Evolutionary conservation across 2,329 filamentous ascomycete genomes (phyloP), one percentile per base, ranked within the genome.

Genomic region (Fusarium anguioides): DNA sequence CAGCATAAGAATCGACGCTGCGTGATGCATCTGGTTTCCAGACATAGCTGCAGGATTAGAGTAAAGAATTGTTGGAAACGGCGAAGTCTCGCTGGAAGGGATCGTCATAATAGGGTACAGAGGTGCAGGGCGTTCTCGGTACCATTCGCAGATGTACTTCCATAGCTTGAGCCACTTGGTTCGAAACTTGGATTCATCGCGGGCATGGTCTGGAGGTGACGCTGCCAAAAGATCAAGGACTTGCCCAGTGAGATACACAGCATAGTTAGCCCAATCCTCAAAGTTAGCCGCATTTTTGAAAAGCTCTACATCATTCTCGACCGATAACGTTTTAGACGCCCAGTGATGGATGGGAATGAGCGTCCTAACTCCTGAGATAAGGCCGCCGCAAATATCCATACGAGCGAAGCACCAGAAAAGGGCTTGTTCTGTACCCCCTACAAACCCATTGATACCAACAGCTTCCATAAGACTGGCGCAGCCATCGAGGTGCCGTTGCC

Each of bases 341-440:
- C 84, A 86, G 54, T 79, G 79, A 3, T 76, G 75, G 10, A 82
- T 77, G 4, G 81, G 81, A 8, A 86, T 81, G 12, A 85, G 78
- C 1, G 84, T 85, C 54, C 80, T 78, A 62, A 83, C 80, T 29
- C 82, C 81, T 6, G 82, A 84, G 9, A 86, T 84, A 8, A 86
- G 75, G 0, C 82, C 83, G n/a, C 83, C 83, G 52, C 82, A 85
- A 23, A 85, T 80, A 64, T 85, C 82, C 83, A 86, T 86, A 9
- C 83, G 78, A 0, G 82, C 83, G 72, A 85, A 86, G 54, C 82
- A 84, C 84, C 84, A 86, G 58, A 86, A 86, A 0, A 86, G 72
- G 3, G 83, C 83, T 66, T 85, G 80, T 17, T 84, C 78, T 4
- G 83, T 76, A 5, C 82, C 82, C 0, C 82, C 82, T 0, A 80